Evolutionary conservation across 257 asterid genomes (phyloP), one percentile per base, ranked within the genome.

Genomic region (Scutellaria barbata): DNA sequence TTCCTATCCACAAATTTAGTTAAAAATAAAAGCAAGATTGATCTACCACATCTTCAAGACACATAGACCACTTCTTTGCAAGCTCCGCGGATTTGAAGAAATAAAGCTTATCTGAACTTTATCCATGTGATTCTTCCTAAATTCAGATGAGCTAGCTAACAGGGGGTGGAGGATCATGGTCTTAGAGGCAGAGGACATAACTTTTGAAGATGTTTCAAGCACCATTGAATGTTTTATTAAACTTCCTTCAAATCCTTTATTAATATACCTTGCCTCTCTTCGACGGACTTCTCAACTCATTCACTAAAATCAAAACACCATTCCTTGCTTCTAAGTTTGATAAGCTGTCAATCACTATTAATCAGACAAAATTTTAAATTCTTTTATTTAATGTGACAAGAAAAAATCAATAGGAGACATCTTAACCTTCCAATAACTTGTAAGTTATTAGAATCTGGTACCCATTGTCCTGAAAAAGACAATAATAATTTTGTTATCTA

Each of bases 71-170:
- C 20, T 18, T 16, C 8, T 59, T 33, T 43, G 52, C 14, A 30
- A 6, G 51, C 30, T 7, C 43, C 16, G 20, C 47, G 54, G 9
- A 8, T 55, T 55, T 55, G 66, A 53, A 73, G 48, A 73, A 52
- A 63, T 10, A 39, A 52, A 25, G 41, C 35, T 50, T 22, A 30
- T 22, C 58, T 40, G 54, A 48, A 48, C 39, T 39, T 66, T 30
- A 54, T 73, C 58, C 47, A 63, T 22, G 50, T 63, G 40, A 53
- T 20, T 40, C 62, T 54, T 1, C 62, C 62, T 30, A 72, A 30
- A 30, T 33, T 46, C 53, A 33, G 8, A 25, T 54, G 54, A 35
- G 54, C 30, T 63, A 33, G 30, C 72, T 43, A 16, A 16, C 50
- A 20, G 48, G 41, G 47, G 55, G 42, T 62, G 10, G 37, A 62